Evolutionary conservation across 1,284 basidiomycete species (phyloP), one percentile per base, ranked within the genome.

Genomic region (Malassezia sympodialis): DNA sequence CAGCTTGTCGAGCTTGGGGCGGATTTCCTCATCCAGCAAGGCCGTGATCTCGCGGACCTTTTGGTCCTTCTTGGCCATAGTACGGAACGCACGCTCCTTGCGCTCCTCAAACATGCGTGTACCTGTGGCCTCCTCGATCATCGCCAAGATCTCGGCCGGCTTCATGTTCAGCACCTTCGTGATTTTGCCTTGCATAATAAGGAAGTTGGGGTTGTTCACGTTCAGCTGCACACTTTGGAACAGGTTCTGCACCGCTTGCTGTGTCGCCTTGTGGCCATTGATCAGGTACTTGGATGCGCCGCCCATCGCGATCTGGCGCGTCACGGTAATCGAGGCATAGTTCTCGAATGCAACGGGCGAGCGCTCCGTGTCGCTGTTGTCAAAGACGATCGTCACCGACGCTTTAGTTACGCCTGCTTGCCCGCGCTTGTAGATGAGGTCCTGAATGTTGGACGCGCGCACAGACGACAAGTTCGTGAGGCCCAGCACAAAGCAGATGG

Each of bases 201-300:
- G 81, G 78, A 98, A 98, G 75, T 98, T 98, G 43, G 94, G 94
- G 76, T 96, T 98, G 78, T 98, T 99, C 81, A 99, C 98, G 76
- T 98, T 98, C 67, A 99, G 83, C 76, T 96, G 91, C 0, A 98
- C 90, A 34, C 88, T 87, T 75, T 98, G 94, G 72, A 99, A 98
- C 35, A 98, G 80, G 46, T 85, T 88, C 69, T 96, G 93, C 1
- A 99, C 83, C 0, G 80, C 81, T 60, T 89, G 84, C 63, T 96
- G 89, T 6, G 85, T 85, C 2, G 90, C 82, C 72, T 93, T 94
- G 79, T 96, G 94, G 0, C 94, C 94, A 69, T 96, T 98, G 53
- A 98, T 79, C 11, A 99, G 83, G 76, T 96, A 98, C 69, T 98
- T 98, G n/a, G 88, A 87, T 51, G 87, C 81, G 60, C 91, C 94